These are phyloP conservation scores for Pichia manshurica DNA, from an alignment of 805 yeast genomes.

Conservation along the genomic window DNA sequence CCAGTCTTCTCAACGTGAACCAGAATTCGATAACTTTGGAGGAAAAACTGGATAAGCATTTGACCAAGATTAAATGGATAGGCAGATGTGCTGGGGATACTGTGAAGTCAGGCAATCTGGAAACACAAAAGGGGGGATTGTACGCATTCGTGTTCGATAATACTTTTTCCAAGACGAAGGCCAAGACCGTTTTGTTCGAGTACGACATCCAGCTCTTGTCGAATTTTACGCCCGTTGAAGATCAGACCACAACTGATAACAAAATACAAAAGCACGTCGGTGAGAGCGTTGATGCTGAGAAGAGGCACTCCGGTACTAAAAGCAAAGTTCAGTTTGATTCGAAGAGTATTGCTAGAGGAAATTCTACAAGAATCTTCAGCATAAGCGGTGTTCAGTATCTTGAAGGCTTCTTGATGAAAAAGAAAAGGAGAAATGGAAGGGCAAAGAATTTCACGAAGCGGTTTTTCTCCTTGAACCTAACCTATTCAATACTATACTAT, in stretches of 20 bases:
- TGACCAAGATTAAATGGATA: slow-evolving; percentile 46
- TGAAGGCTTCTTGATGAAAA: slow-evolving; percentile 72
- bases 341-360: slow-evolving; percentile 17
- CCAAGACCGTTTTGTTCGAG: slow-evolving; percentile 73
- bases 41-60: slow-evolving; percentile 51
- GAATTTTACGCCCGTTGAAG: too few relatives aligned
- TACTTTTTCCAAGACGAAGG: slow-evolving; percentile 78
- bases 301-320: too few relatives aligned
- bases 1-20: not conserved
- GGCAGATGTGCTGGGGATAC: slow-evolving; percentile 58
- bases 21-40: slow-evolving; percentile 31
- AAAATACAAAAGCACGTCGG: too few relatives aligned
- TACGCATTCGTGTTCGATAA: slow-evolving; percentile 90
- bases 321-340: slow-evolving; percentile 24
- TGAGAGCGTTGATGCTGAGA: too few relatives aligned
- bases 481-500: slow-evolving; percentile 78
- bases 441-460: slow-evolving; percentile 83
- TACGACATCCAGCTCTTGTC: slow-evolving; percentile 15
- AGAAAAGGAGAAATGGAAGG: slow-evolving; percentile 67
- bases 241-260: too few relatives aligned
- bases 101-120: slow-evolving; percentile 53
- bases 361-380: slow-evolving; percentile 28
- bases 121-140: slow-evolving; percentile 58
- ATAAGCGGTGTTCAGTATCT: slow-evolving; percentile 64
- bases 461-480: slow-evolving; percentile 76